Evolutionary conservation across 129 eudicot genomes (phyloP).

Genomic region (sunflower (Helianthus annuus)): HanXRQr2.0-SUNRISE NC_035442.2:180736053-180736552

Average conservation of each 20-base stretch:
- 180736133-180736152: slow-evolving; percentile 7
- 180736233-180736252: neutral
- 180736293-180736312: slow-evolving; percentile 43
- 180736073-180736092: too few species aligned
- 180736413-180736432: neutral
- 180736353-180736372: too few species aligned
- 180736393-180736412: neutral
- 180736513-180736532: slow-evolving; percentile 87
- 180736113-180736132: slow-evolving; percentile 18
- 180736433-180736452: neutral
- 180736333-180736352: too few species aligned
- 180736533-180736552: slow-evolving; percentile 12
- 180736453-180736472: slow-evolving; percentile 50
- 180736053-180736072: too few species aligned
- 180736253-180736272: neutral
- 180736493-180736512: slow-evolving; percentile 96
- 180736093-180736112: too few species aligned
- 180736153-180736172: slow-evolving; percentile 90
- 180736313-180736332: slow-evolving; percentile 99
- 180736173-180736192: slow-evolving; percentile 98
- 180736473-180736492: slow-evolving; percentile 84
- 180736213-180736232: slow-evolving; percentile 12
- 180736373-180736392: slow-evolving; percentile 55
- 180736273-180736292: neutral
- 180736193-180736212: slow-evolving; percentile 84